Conservation (phyloP, 1,139 yeast species). For the Candida pseudoviswanathii region DNA sequence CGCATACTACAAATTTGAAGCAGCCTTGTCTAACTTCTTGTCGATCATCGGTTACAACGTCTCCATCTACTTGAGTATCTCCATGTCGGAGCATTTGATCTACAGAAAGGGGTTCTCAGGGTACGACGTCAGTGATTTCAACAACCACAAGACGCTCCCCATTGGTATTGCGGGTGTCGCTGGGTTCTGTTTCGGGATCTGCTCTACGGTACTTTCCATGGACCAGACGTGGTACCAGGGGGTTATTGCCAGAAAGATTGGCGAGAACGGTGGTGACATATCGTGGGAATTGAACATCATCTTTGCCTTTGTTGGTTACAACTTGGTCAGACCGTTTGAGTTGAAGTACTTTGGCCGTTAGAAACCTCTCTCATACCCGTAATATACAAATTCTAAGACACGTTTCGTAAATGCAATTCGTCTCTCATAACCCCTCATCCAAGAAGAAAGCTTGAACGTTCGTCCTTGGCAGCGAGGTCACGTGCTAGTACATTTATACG, state of each 20-base stretch:
- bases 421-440: too few relatives aligned
- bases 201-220: conserved; percentile 32
- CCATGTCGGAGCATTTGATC: conserved; percentile 30
- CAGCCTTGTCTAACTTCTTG: conserved; percentile 32
- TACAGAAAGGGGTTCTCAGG: conserved; percentile 27
- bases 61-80: conserved; percentile 30
- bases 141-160: conserved; percentile 23
- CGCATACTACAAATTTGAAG: conserved; percentile 32
- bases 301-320: conserved; percentile 28
- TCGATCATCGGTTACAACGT: conserved; percentile 33
- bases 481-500: too few relatives aligned
- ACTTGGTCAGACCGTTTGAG: conserved; percentile 29
- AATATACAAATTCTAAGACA: too few relatives aligned
- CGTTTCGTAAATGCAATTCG: too few relatives aligned
- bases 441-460: too few relatives aligned
- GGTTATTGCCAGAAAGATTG: conserved; percentile 25
- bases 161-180: conserved; percentile 30
- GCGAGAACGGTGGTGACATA: conserved; percentile 28
- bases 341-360: conserved; percentile 24
- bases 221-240: conserved; percentile 35
- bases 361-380: neutral
- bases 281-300: conserved; percentile 29
- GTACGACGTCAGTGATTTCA: conserved; percentile 27
- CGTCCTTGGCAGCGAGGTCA: too few relatives aligned
- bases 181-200: conserved; percentile 29